Conservation (phyloP, 305 asterid genomes). For the Solanum hybrid region DNA sequence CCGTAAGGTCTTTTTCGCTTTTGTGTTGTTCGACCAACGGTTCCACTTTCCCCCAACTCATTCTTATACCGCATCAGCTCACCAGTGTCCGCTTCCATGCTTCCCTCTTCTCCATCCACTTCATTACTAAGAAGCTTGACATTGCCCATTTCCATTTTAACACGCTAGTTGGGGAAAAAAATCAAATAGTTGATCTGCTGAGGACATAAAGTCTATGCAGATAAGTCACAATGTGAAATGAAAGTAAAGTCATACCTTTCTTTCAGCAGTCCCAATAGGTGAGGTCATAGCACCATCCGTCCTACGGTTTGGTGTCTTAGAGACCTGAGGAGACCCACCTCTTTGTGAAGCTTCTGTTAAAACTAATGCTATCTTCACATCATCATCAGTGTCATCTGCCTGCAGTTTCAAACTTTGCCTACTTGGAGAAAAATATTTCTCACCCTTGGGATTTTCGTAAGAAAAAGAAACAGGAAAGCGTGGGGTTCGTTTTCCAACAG, state of each 20-base stretch:
- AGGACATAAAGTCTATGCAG: background rate
- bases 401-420: slow-evolving; percentile 47
- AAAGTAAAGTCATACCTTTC: slow-evolving; percentile 39
- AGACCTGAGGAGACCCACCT: slow-evolving; percentile 88
- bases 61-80: slow-evolving; percentile 47
- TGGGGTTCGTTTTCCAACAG: slow-evolving; percentile 89
- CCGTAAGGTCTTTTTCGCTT: slow-evolving; percentile 39
- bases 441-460: slow-evolving; percentile 39
- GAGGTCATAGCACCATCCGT: slow-evolving; percentile 67
- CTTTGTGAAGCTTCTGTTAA: slow-evolving; percentile 85
- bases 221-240: background rate
- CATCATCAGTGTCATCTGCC: slow-evolving; percentile 59
- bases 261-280: slow-evolving; percentile 57
- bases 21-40: slow-evolving; percentile 22
- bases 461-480: slow-evolving; percentile 67
- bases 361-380: slow-evolving; percentile 71
- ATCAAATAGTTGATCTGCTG: background rate
- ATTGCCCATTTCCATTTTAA: slow-evolving; percentile 29
- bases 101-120: slow-evolving; percentile 79
- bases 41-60: slow-evolving; percentile 30
- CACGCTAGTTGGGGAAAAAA: slow-evolving; percentile 22
- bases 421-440: slow-evolving; percentile 43
- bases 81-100: slow-evolving; percentile 84
- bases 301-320: slow-evolving; percentile 67
- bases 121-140: slow-evolving; percentile 44